Evolutionary conservation across 2,329 filamentous ascomycete genomes (phyloP).

Genomic region (Aureobasidium musti): DNA sequence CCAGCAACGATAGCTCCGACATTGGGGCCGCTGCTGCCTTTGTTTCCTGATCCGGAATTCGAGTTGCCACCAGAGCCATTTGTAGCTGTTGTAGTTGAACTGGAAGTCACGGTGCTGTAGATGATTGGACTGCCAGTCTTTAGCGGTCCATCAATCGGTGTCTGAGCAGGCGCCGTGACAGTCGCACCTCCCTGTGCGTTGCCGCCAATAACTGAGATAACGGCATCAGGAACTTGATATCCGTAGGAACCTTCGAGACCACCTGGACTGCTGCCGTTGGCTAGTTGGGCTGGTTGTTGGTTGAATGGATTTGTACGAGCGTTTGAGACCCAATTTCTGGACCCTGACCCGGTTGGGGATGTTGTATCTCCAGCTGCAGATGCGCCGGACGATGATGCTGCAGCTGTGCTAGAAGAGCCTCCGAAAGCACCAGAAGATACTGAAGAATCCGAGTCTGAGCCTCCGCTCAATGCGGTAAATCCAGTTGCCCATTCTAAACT

Average conservation of each 20-base stretch:
- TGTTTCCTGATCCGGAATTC: slow-evolving; percentile 46
- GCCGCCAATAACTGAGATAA: slow-evolving; percentile 69
- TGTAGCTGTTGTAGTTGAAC: slow-evolving; percentile 51
- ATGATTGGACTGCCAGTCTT: slow-evolving; percentile 69
- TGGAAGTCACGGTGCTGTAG: slow-evolving; percentile 62
- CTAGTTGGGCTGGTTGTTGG: slow-evolving; percentile 55
- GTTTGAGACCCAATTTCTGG: slow-evolving; percentile 37
- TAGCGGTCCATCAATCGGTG: slow-evolving; percentile 67
- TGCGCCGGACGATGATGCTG: slow-evolving; percentile 20
- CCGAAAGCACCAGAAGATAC: slow-evolving; percentile 33
- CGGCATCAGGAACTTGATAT: slow-evolving; percentile 68
- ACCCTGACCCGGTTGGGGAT: slow-evolving; percentile 29
- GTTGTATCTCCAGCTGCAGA: not conserved
- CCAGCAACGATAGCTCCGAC: slow-evolving; percentile 59
- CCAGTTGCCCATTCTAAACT: slow-evolving; percentile 67
- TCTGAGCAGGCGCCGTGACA: slow-evolving; percentile 61
- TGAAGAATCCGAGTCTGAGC: slow-evolving; percentile 49
- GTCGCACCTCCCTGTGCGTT: slow-evolving; percentile 68
- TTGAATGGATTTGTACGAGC: slow-evolving; percentile 48
- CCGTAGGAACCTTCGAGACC: slow-evolving; percentile 62
- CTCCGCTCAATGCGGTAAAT: slow-evolving; percentile 66
- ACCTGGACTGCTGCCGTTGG: slow-evolving; percentile 50
- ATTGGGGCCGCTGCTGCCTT: slow-evolving; percentile 45
- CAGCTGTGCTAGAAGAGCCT: slow-evolving; percentile 28
- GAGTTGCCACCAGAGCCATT: slow-evolving; percentile 48